Evolutionary conservation across 805 yeast genomes (phyloP).

Genomic region (Candida quercuum): DNA sequence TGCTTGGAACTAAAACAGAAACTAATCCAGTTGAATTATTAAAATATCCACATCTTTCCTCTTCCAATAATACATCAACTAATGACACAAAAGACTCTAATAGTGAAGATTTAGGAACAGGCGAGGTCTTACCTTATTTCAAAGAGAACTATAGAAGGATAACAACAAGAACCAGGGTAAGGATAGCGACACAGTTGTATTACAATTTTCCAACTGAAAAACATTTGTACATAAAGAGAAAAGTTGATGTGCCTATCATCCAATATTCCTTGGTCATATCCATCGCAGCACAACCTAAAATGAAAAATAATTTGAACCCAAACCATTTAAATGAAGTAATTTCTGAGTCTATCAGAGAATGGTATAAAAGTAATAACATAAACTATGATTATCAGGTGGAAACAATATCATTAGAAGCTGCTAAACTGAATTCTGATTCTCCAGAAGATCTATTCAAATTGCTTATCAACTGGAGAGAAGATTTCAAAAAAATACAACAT

Average conservation of each 20-base stretch:
- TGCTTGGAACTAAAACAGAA: constrained; percentile 19
- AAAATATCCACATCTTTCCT: constrained; percentile 11
- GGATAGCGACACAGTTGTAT: constrained; percentile 29
- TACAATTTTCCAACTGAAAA: constrained; percentile 31
- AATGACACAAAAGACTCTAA: neutral
- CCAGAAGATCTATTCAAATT: constrained; percentile 40
- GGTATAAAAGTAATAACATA: constrained; percentile 6
- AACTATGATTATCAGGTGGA: constrained; percentile 12
- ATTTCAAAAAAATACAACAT: constrained; percentile 42
- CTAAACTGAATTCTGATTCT: constrained; percentile 25
- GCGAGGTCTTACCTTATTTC: constrained; percentile 17
- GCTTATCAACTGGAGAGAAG: constrained; percentile 43
- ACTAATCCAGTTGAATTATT: constrained; percentile 14
- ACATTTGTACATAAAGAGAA: constrained; percentile 31
- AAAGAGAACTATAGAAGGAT: constrained; percentile 24
- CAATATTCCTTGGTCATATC: constrained; percentile 27
- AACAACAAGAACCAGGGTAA: constrained; percentile 29
- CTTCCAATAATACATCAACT: neutral
- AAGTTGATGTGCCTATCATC: constrained; percentile 14
- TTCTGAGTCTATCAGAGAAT: constrained; percentile 25
- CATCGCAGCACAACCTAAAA: constrained; percentile 26
- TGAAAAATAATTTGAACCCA: constrained; percentile 6
- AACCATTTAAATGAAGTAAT: constrained; percentile 22
- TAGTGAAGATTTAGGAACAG: neutral
- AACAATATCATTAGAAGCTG: constrained; percentile 30